Base-by-base conservation (phyloP, 345 rosid genomes). In the Rhodamnia argentea region DNA sequence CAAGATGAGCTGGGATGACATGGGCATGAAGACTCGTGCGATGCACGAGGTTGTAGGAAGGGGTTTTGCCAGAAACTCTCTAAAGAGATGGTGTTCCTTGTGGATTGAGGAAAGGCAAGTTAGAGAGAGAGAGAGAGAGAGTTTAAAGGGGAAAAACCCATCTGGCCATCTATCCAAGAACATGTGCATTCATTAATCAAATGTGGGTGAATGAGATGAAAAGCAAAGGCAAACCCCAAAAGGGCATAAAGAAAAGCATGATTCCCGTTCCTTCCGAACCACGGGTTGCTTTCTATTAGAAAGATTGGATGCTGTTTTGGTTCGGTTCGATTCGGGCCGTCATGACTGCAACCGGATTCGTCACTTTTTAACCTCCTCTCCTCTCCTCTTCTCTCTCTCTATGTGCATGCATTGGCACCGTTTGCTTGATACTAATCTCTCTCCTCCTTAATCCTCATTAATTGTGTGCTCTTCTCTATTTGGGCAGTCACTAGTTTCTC, bases 181-280 rank as follows among this genome's bases (percentile, higher is more conserved):
- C 94, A 93, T 90, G 93, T 92, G 95, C 91, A 85, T 90, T 87
- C 93, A 88, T 90, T 90, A 87, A 90, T 87, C 87, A 86, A 82
- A 81, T 85, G 54, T 26, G 40, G 57, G 57, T 53, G 93, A 87
- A 88, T 85, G 92, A 89, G 84, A 89, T 85, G 57, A 89, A 92
- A 91, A 86, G 90, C 87, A 89, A 90, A 88, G 87, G 59, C 58
- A 87, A 86, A 74, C 86, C 78, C 44, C n/a, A 62, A 37, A 70
- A 10, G 85, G 60, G 50, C 15, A 57, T 16, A 89, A 62, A 86
- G 56, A 84, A 89, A 89, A 88, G 92, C 92, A 87, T 85, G 94
- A 92, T 92, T 92, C 96, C 88, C 88, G 92, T 90, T 93, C 82
- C 90, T 90, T 92, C 58, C 87, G 85, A 88, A 84, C 75, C 82